Evolutionary conservation across 768 basidiomycete species (phyloP), one percentile per base, ranked within the genome.

Genomic region (Leucosporidium creatinivorum): DNA sequence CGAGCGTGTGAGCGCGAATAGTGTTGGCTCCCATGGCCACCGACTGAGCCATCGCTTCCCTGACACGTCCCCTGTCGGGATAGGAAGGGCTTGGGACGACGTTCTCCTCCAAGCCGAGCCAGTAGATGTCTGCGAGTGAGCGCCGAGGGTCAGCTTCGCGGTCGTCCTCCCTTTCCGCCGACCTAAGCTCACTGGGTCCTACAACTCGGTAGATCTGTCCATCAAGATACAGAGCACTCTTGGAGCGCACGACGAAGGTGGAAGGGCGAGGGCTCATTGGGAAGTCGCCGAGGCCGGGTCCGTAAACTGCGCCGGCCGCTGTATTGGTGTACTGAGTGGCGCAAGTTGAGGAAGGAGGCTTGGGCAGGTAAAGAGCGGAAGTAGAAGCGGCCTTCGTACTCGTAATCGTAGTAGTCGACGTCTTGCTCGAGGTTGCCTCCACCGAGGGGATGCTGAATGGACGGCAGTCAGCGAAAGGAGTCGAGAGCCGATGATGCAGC

Each of bases 81-180:
- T 76, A 77, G 0, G 75, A 68, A 1, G 72, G 73, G n/a, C 59
- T 47, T 5, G 69, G 72, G 28, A 44, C 72, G 50, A 77, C 77
- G 58, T 78, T 78, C 67, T 78, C 78, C 57, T 78, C 78, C 39
- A 78, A 66, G 4, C 78, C 78, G 21, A 78, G 72, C 77, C 77
- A 78, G 71, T 78, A 77, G 33, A 77, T 74, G 62, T 78, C 76
- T 69, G 63, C 61, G 5, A 15, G 36, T 21, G 33, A 26, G 8
- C 28, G 15, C 59, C 17, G 9, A 15, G 4, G 28, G 48, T 49
- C 21, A 51, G 60, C 31, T 9, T 15, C 47, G 3, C 39, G 21
- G n/a, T 15, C 17, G 3, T n/a, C n/a, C n/a, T 52, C 44, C 23
- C 12, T 9, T 19, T 47, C 25, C 13, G 13, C 17, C 12, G 15